A percentile compares a stretch with the other conserved stretches of the same genome.
phyloP scores from a whole-genome alignment of 495 filamentous ascomycete species.

The Podospora pseudopauciseta region DNA sequence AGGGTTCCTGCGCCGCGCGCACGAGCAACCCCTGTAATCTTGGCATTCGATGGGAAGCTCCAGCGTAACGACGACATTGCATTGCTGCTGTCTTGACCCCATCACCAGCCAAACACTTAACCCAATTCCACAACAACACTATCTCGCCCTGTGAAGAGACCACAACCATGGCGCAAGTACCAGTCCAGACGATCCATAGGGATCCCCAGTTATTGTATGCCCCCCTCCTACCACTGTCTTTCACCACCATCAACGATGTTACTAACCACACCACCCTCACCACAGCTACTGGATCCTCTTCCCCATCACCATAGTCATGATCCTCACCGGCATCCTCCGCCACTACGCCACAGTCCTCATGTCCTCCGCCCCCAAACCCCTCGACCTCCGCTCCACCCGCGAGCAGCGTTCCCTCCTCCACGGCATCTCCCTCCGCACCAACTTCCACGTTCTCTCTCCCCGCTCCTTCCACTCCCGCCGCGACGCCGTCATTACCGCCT shows the following conservation, averaged over 20 bases:
- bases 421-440: slow-evolving; percentile 78
- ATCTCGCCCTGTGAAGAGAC: neutral
- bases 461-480: slow-evolving; percentile 75
- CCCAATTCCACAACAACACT: neutral
- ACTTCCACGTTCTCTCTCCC: slow-evolving; percentile 68
- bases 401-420: slow-evolving; percentile 86
- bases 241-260: neutral
- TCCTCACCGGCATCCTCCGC: slow-evolving; percentile 89
- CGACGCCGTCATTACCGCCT: slow-evolving; percentile 72
- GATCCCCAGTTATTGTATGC: slow-evolving; percentile 95
- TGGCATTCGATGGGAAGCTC: slow-evolving; percentile 12
- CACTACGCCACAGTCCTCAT: slow-evolving; percentile 94
- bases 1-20: neutral
- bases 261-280: neutral
- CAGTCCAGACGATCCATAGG: slow-evolving; percentile 92
- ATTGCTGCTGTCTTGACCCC: neutral
- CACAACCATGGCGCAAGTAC: slow-evolving; percentile 73
- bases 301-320: slow-evolving; percentile 96
- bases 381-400: slow-evolving; percentile 68
- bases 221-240: neutral
- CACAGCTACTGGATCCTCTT: slow-evolving; percentile 95
- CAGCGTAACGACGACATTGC: slow-evolving; percentile 11
- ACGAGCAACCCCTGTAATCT: slow-evolving; percentile 4
- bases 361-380: slow-evolving; percentile 77
- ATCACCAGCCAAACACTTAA: neutral